These are phyloP conservation scores for Diaporthe sp. DNA, from an alignment of 2,329 filamentous ascomycete species.

Conservation along the genomic window DNA sequence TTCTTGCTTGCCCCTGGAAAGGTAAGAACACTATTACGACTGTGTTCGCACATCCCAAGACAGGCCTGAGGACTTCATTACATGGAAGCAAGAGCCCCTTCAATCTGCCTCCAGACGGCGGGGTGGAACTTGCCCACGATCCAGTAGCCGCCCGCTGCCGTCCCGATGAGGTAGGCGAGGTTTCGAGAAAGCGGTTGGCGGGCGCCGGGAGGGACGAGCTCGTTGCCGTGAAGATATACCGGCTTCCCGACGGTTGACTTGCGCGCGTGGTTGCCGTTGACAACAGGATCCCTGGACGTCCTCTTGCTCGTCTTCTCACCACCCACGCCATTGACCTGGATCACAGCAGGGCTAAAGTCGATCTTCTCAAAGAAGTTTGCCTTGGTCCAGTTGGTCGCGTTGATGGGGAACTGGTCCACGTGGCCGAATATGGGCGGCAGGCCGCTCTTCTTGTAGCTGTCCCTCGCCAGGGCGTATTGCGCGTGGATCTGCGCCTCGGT, in stretches of 20 bases:
- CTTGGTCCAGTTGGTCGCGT: constrained; percentile 46
- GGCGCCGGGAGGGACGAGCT: not conserved
- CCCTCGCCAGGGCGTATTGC: constrained; percentile 43
- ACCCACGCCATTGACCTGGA: not conserved
- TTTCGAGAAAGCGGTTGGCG: not conserved
- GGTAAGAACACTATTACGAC: not conserved
- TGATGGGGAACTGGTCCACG: constrained; percentile 44
- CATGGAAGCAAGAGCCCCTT: not conserved
- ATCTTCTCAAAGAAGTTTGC: constrained; percentile 40
- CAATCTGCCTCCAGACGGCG: not conserved
- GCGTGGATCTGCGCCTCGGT: constrained; percentile 49
- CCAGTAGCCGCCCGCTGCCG: not conserved
- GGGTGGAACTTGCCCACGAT: not conserved
- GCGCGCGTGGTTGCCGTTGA: not conserved
- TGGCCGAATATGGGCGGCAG: constrained; percentile 45
- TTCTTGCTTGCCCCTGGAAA: not conserved
- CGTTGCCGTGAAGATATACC: not conserved
- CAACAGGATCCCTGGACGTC: not conserved
- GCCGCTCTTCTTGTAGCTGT: constrained; percentile 32
- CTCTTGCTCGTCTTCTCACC: not conserved
- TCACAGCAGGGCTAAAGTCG: constrained; percentile 43
- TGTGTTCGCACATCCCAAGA: not conserved
- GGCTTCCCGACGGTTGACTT: not conserved
- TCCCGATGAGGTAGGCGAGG: not conserved
- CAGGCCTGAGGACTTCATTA: not conserved